phyloP scores from a whole-genome alignment of 176 grass and related monocot species.

The barley (Hordeum vulgare) region MorexV3_pseudomolecules_assembly NC_058519.1:260570745-260571244 shows the following conservation, averaged over 20 bases:
- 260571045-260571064: neutral
- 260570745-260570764: neutral
- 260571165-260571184: constrained; percentile 2
- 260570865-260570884: constrained; percentile 77
- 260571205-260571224: constrained; percentile 69
- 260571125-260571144: neutral
- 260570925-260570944: constrained; percentile 16
- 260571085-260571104: neutral
- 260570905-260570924: constrained; percentile 73
- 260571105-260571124: neutral
- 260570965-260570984: neutral
- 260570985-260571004: neutral
- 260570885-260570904: constrained; percentile 70
- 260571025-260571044: neutral
- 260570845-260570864: constrained; percentile 62
- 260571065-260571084: neutral
- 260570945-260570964: neutral
- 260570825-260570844: constrained; percentile 62
- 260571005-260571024: neutral
- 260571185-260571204: neutral
- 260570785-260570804: neutral
- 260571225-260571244: constrained; percentile 85
- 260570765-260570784: neutral
- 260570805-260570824: neutral
- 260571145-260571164: neutral